phyloP scores from a whole-genome alignment of 768 basidiomycete genomes.

The Neoboletus subvelutipes region DNA sequence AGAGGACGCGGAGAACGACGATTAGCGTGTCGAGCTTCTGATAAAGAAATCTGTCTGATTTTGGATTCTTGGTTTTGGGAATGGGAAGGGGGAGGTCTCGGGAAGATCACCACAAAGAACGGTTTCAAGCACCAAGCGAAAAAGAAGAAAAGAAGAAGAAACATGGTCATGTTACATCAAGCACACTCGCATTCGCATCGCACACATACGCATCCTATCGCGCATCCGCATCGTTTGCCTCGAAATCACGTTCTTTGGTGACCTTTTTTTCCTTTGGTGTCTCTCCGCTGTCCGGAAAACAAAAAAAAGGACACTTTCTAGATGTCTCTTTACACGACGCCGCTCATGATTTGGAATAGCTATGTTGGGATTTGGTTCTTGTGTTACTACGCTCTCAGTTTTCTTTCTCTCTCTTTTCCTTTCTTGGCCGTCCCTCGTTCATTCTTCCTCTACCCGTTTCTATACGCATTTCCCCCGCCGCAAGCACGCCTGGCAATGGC shows the following conservation, averaged over 20 bases:
- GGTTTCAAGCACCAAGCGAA: slow-evolving; percentile 4
- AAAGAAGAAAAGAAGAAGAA: background rate
- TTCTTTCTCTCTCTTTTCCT: background rate
- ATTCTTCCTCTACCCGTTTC: too few species aligned
- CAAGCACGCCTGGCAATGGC: background rate
- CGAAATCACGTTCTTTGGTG: slow-evolving; percentile 1
- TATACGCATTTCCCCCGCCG: background rate
- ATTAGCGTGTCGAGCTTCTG: slow-evolving; percentile 4
- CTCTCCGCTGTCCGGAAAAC: slow-evolving; percentile 19
- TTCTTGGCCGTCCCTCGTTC: background rate
- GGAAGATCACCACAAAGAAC: background rate
- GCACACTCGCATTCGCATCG: slow-evolving; percentile 7
- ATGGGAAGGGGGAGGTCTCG: slow-evolving; percentile 16
- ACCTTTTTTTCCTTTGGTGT: background rate
- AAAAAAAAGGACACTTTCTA: slow-evolving; percentile 1
- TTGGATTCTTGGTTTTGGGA: slow-evolving; percentile 8
- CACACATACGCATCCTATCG: slow-evolving; percentile 3
- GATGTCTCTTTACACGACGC: slow-evolving; percentile 7
- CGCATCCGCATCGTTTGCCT: background rate
- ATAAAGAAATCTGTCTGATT: background rate
- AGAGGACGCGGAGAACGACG: slow-evolving; percentile 27
- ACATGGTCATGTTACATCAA: background rate
- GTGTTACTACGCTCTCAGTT: slow-evolving; percentile 7
- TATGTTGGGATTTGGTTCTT: slow-evolving; percentile 8
- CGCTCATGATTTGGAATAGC: slow-evolving; percentile 16